Evolutionary conservation across 225 moss, liverwort and hornwort species (phyloP), one percentile per base, ranked within the genome.

Genomic region (Anthoceros angustus): DNA sequence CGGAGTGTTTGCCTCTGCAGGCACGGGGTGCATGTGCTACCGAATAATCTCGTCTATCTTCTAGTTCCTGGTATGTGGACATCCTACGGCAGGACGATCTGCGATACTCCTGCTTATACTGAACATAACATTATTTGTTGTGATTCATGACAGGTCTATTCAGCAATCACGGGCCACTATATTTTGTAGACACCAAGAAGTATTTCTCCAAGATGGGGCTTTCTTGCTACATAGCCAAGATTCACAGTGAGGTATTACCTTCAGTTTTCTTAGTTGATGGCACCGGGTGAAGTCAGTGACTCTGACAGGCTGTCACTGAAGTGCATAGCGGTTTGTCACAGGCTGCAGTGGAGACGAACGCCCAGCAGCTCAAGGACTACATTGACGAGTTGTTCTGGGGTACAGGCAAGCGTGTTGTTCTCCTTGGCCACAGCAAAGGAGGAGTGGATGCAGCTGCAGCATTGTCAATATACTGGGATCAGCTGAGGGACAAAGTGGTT

Each of bases 361-460:
- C 89, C 12, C 78, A 43, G 62, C 82, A 92, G 72, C 74, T 98
- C 55, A 98, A 89, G 74, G 89, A 92, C 12, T 83, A 83, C 70
- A 92, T 98, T 70, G 78, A 88, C 73, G 95, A 98, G 69, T 76
- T 98, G 41, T 91, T 78, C 66, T 88, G 88, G 91, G 84, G 88
- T 63, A 80, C 91, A 41, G 83, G 82, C 68, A 98, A 88, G 75
- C 91, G 88, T 62, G 84, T 98, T 25, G 81, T 92, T 61, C 76
- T 98, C 74, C 79, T 98, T 69, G 92, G 89, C 14, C 92, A 98
- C 63, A 92, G 89, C 24, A 98, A 98, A 72, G 98, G 98, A 67
- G 98, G 98, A 40, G 92, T 98, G 39, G 98, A 98, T 80, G 92
- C 92, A 48, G 92, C 98, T 24, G 98, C 92, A 72, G 92, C 98